Evolutionary conservation across 495 filamentous ascomycete species (phyloP), one percentile per base, ranked within the genome.

Genomic region (Alectoria sarmentosa): DNA sequence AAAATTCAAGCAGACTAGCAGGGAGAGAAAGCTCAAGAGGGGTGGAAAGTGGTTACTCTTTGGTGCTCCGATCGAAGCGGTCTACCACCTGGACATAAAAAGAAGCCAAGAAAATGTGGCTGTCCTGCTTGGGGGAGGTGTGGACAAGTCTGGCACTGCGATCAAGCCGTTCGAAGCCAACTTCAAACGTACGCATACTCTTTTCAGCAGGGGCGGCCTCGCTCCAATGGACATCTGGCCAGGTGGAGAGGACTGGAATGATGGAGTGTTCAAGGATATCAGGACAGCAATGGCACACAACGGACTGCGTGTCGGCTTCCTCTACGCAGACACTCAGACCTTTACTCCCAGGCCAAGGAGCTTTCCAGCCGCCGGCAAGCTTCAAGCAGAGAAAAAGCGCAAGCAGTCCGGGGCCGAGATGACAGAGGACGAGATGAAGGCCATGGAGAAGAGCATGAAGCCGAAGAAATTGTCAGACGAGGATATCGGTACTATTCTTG

Each of bases 281-380:
- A 30, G 42, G 48, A 26, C 15, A 2, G 66, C 66, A 38, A 65
- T 68, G 66, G 66, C 62, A 48, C 57, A 61, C n/a, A 44, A 58
- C 4, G 61, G 60, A 26, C 56, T 64, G 15, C 37, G 38, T 38
- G 48, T 68, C 15, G 52, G 38, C 41, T 61, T 52, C 11, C 39
- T 65, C 1, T 56, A 54, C 15, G 57, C 30, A n/a, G 32, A 42
- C 38, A 58, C 36, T 14, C 34, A 44, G 11, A 58, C 28, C 17
- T 41, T 42, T 34, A 11, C 11, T 30, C 32, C 54, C 21, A 17
- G 10, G 15, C 37, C 32, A 41, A 15, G 0, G 19, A 3, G 61
- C 30, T 36, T 55, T 21, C 46, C 38, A 52, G 21, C 11, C 6
- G 41, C 42, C 61, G 44, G 26, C 48, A 37, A 30, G 30, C 4